Evolutionary conservation across 148 eudicot species (phyloP), one percentile per base, ranked within the genome.

Genomic region (Rhododendron williamsianum): DNA sequence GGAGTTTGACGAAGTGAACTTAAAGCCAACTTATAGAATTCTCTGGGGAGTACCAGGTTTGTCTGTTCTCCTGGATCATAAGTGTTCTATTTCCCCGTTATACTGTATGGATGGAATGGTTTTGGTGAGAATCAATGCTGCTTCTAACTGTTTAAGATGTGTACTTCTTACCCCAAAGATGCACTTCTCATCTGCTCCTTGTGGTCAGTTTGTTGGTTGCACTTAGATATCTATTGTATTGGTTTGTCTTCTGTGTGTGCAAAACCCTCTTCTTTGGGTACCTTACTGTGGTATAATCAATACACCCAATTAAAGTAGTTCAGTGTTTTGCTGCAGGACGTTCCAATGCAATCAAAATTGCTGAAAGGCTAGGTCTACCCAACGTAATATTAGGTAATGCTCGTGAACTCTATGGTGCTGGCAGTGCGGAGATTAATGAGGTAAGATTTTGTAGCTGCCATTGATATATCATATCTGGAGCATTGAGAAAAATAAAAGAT

Each of bases 1-100:
- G 99, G 99, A 97, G 90, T 97, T 97, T 87, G 99, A 95, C 89
- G 98, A 97, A 87, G 94, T 93, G 89, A 94, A 97, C 84, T 88
- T 97, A 90, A 97, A 93, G 91, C 99, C 99, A 82, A 97, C 99
- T 49, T 97, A 95, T 86, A 94, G 88, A 89, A 94, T 97, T 89
- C 96, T 97, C 38, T 94, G 98, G 98, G 99, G 99, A 85, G 90
- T 97, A 84, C 99, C 98, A 93, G 99, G 99, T 93, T 84, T 87
- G 65, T 86, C n/a, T 78, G 36, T 67, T 35, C 78, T 78, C 85
- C 15, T 58, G 48, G 58, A 18, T 27, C 27, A 60, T 41, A 19
- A 41, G 72, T 82, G 69, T 63, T 76, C 41, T 83, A 65, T 72
- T 16, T 38, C 45, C 79, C 13, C 71, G 15, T 67, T 51, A 19